Conservation (phyloP, 176 grass and related monocot species). For the Cenchrus fungigraminus region DNA sequence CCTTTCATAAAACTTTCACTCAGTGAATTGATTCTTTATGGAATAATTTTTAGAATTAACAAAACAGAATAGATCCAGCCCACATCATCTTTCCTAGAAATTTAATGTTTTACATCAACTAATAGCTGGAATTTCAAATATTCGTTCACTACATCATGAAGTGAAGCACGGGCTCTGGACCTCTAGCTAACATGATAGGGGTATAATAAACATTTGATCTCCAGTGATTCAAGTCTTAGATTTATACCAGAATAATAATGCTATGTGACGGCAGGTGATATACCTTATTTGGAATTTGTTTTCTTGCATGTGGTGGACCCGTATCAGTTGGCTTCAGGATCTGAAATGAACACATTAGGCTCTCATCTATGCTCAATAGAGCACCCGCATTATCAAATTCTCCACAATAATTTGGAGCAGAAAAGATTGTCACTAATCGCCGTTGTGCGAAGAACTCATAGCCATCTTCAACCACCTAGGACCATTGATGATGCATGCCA, state of each 20-base stretch:
- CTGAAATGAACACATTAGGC: slow-evolving; percentile 53
- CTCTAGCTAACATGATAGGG: background rate
- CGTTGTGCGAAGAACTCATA: slow-evolving; percentile 58
- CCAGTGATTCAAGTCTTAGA: background rate
- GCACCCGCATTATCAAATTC: slow-evolving; percentile 53
- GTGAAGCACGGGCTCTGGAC: background rate
- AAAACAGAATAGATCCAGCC: background rate
- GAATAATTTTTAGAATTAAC: slow-evolving; percentile 3
- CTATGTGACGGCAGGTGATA: slow-evolving; percentile 3
- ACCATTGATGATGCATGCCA: slow-evolving; percentile 1
- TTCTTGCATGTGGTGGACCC: slow-evolving; percentile 33
- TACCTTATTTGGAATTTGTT: slow-evolving; percentile 70
- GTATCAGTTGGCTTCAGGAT: slow-evolving; percentile 54
- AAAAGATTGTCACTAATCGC: slow-evolving; percentile 58
- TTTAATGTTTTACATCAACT: background rate
- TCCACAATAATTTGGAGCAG: slow-evolving; percentile 60
- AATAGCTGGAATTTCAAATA: background rate
- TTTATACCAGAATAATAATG: background rate
- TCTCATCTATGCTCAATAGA: slow-evolving; percentile 57
- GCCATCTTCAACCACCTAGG: slow-evolving; percentile 56
- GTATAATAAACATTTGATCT: background rate
- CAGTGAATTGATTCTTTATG: background rate
- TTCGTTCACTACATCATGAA: background rate
- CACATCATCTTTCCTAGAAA: background rate
- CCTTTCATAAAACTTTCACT: slow-evolving; percentile 16